These are phyloP conservation scores for Thelephora ganbajun DNA, from an alignment of 768 basidiomycete species.

Conservation along the genomic window DNA sequence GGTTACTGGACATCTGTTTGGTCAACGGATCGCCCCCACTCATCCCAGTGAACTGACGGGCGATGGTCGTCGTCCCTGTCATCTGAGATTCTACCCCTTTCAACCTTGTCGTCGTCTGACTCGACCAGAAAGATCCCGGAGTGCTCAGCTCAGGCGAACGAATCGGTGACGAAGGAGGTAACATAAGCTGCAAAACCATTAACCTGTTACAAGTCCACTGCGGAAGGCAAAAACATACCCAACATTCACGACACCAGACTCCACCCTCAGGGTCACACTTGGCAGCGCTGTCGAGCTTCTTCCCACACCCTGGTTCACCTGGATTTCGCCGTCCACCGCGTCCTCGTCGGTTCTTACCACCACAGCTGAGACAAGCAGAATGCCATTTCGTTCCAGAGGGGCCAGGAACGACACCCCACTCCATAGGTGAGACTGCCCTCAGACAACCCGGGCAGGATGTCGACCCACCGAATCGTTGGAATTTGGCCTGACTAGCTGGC, in stretches of 20 bases:
- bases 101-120: neutral
- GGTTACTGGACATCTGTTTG: slow-evolving; percentile 52
- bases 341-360: slow-evolving; percentile 43
- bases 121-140: slow-evolving; percentile 19
- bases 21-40: slow-evolving; percentile 23
- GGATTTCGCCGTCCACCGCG: slow-evolving; percentile 32
- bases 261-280: slow-evolving; percentile 55
- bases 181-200: slow-evolving; percentile 31
- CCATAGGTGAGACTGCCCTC: slow-evolving; percentile 67
- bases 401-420: slow-evolving; percentile 73
- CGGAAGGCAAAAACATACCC: slow-evolving; percentile 25
- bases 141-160: slow-evolving; percentile 32
- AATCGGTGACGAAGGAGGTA: slow-evolving; percentile 39
- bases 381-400: slow-evolving; percentile 80
- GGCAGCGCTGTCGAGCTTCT: slow-evolving; percentile 72
- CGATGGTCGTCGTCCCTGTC: slow-evolving; percentile 61
- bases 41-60: slow-evolving; percentile 61
- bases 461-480: slow-evolving; percentile 42
- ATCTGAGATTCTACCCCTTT: slow-evolving; percentile 34
- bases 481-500: slow-evolving; percentile 18
- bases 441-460: slow-evolving; percentile 64
- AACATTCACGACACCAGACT: slow-evolving; percentile 78
- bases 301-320: slow-evolving; percentile 65
- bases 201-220: neutral
- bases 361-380: slow-evolving; percentile 62